Percentiles rank a stretch among this genome's conserved stretches.
phyloP scores from a whole-genome alignment of 2,329 filamentous ascomycete genomes.

The Botrytis fabae region DNA sequence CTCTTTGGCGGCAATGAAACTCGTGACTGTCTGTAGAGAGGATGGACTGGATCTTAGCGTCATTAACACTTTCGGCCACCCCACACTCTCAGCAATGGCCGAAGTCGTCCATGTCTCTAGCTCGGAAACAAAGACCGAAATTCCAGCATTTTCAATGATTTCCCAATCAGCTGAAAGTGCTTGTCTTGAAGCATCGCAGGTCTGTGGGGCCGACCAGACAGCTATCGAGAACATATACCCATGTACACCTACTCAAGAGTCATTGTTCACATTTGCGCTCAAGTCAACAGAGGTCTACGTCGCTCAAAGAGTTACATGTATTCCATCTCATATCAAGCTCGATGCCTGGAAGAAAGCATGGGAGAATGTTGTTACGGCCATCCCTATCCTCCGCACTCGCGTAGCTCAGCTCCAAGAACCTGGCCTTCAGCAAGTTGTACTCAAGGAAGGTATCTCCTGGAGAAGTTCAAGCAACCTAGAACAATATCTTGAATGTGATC shows the following conservation, averaged over 20 bases:
- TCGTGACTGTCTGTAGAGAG: constrained; percentile 45
- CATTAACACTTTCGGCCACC: constrained; percentile 46
- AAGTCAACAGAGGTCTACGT: constrained; percentile 18
- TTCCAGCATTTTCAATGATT: constrained; percentile 35
- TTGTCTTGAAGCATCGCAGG: constrained; percentile 31
- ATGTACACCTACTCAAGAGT: constrained; percentile 44
- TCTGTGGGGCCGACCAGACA: constrained; percentile 34
- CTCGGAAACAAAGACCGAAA: constrained; percentile 18
- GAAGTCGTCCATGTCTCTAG: constrained; percentile 29
- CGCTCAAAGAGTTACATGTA: constrained; percentile 23
- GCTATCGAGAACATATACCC: constrained; percentile 45
- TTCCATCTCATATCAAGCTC: constrained; percentile 32
- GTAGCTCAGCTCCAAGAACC: constrained; percentile 39
- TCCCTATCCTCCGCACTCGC: constrained; percentile 42
- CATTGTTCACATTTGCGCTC: constrained; percentile 31
- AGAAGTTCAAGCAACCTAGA: constrained; percentile 29
- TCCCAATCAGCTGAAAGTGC: constrained; percentile 28
- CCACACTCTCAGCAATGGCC: constrained; percentile 49
- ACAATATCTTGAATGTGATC: constrained; percentile 32
- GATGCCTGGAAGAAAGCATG: constrained; percentile 38
- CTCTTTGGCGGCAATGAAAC: constrained; percentile 44
- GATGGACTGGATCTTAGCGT: constrained; percentile 44
- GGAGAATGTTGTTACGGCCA: constrained; percentile 35
- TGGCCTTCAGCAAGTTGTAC: constrained; percentile 34
- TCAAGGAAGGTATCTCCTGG: constrained; percentile 32